Evolutionary conservation across 495 filamentous ascomycete species (phyloP), one percentile per base, ranked within the genome.

Genomic region (Lentithecium fluviatile): DNA sequence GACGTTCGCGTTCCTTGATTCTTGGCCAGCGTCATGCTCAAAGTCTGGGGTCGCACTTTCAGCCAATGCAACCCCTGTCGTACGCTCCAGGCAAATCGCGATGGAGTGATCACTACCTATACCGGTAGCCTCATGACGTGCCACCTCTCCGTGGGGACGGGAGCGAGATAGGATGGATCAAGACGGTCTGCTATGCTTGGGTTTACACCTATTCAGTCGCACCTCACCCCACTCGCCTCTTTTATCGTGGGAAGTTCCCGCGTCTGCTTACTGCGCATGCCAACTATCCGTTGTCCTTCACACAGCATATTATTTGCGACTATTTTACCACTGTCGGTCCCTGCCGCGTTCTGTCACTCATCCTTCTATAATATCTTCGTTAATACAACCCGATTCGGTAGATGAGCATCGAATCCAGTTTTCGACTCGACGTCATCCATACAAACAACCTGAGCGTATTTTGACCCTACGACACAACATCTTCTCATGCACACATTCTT

Each of bases 61-160:
- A 6, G 13, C 45, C 60, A 56, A 50, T 63, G 34, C 29, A 1
- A 48, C 23, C 52, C 52, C 52, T 51, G 59, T 24, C 52, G 12
- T 34, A 21, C 38, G 24, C 21, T 21, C 17, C 43, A 8, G 20
- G 24, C 12, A 13, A 11, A 56, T 60, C 40, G 56, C 17, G 25
- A 40, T 48, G 38, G 32, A 56, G 59, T 53, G 53, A 64, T 64
- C 60, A 25, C 45, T 64, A 26, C 60, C 54, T 36, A 20, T 7
- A 36, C 23, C 13, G 54, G 60, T 11, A 34, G 38, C 38, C 53
- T 38, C 45, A 58, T 64, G 60, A 64, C 60, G 60, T 56, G 13
- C 47, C 19, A 21, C 20, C 45, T 10, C 45, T 46, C 29, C 42
- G n/a, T 21, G 42, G 13, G n/a, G 42, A 17, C 42, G n/a, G 42